Base-by-base conservation (phyloP, 1,284 basidiomycete species). In the Porodaedalea pini region DNA sequence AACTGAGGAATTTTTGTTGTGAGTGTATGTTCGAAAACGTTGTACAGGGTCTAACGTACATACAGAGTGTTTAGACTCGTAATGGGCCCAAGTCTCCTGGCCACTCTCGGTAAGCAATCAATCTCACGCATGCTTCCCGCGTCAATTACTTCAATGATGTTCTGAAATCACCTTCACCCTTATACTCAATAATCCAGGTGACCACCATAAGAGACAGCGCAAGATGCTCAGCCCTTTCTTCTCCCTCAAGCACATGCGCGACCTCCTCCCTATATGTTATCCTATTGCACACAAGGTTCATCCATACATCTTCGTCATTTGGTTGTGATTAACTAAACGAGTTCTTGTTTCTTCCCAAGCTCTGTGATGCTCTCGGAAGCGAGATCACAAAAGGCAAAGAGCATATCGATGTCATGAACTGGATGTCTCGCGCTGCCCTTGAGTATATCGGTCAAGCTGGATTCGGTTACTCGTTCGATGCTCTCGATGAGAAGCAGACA, bases 371-470 rank as follows among this genome's bases (percentile, higher is more conserved):
- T 3, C 57, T 69, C 10, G 57, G n/a, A 43, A 8, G 27, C 23
- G 27, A 62, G 55, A 23, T 61, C 23, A 15, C 31, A 2, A 36
- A 31, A n/a, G 67, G 63, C 25, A 59, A 61, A 4, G 53, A 57
- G 17, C 66, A 69, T 37, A 56, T 74, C 40, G 68, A 73, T 52
- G 61, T 75, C 41, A 56, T 69, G 8, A 47, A 59, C 11, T 73
- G 72, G 68, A 69, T 69, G 65, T 65, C 63, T 8, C 68, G 70
- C 39, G 64, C 68, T 6, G 69, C 73, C n/a, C 65, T 75, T 11
- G 73, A 75, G 60, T 63, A 70, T 6, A 65, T 75, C 47, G 70
- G 70, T 7, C 71, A 73, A 51, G 71, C 66, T 6, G 71, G 70
- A 0, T 61, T 74, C 2, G 72, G 71, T 1, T 70, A 73, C 57